These are phyloP conservation scores for Phalaenopsis hybrid DNA, from an alignment of 116 monocot genomes.

Conservation along the genomic window DNA sequence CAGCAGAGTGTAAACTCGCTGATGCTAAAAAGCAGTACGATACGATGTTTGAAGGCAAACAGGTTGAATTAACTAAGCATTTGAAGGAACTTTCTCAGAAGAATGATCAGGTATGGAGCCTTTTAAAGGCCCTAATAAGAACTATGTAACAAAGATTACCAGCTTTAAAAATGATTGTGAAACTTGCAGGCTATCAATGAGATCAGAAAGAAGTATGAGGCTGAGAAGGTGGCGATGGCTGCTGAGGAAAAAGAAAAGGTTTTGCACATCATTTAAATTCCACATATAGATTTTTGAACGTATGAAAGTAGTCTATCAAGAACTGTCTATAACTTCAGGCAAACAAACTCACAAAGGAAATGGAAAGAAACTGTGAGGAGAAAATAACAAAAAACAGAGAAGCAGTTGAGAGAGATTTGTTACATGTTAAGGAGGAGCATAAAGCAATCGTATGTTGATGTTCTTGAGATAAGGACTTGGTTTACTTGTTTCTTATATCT, in stretches of 20 bases:
- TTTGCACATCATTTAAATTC: neutral
- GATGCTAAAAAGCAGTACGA: slow-evolving; percentile 81
- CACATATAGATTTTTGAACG: neutral
- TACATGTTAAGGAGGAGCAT: slow-evolving; percentile 67
- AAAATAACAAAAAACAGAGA: slow-evolving; percentile 48
- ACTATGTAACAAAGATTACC: neutral
- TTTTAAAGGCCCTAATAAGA: neutral
- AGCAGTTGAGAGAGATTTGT: slow-evolving; percentile 42
- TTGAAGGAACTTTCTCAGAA: slow-evolving; percentile 83
- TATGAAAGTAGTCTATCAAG: neutral
- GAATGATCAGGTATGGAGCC: slow-evolving; percentile 76
- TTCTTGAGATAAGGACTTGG: neutral
- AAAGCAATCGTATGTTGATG: slow-evolving; percentile 44
- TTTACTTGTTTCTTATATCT: neutral
- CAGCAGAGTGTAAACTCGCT: slow-evolving; percentile 55
- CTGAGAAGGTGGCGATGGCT: slow-evolving; percentile 71
- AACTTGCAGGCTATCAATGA: slow-evolving; percentile 90
- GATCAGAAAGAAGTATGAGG: slow-evolving; percentile 77
- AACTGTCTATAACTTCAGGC: slow-evolving; percentile 38
- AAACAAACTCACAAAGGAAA: slow-evolving; percentile 63
- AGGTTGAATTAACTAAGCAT: slow-evolving; percentile 82
- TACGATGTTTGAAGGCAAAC: slow-evolving; percentile 84
- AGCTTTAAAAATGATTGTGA: neutral
- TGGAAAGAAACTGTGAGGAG: slow-evolving; percentile 60
- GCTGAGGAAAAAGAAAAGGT: slow-evolving; percentile 85